These are phyloP conservation scores for Globisporangium parvum DNA, from an alignment of 352 stramenopile species.

Conservation along the genomic window DNA sequence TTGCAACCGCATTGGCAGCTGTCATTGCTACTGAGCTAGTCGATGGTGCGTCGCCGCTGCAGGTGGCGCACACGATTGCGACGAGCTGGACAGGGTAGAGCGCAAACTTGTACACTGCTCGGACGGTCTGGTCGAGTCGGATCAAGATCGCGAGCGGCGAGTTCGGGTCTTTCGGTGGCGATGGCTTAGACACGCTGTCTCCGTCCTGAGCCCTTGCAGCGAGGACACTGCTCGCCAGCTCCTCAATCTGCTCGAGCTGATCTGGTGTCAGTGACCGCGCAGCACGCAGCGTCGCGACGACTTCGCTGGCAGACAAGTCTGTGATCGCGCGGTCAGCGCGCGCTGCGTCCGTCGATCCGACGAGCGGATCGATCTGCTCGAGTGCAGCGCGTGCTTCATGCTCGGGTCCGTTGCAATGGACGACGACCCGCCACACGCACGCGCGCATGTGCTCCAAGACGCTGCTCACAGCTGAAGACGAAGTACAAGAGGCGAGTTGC, in stretches of 20 bases:
- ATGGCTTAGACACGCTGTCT: too few relatives aligned
- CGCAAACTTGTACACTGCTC: neutral
- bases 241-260: neutral
- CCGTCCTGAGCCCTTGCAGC: neutral
- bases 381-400: neutral
- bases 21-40: neutral
- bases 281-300: neutral
- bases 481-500: neutral
- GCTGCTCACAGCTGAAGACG: neutral
- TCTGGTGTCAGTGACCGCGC: neutral
- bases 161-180: neutral
- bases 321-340: neutral
- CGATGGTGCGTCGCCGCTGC: too few relatives aligned
- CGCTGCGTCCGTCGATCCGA: neutral
- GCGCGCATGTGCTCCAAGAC: neutral
- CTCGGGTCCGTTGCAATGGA: neutral
- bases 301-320: neutral
- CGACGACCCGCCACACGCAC: neutral
- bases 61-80: neutral
- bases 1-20: neutral
- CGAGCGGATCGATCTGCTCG: neutral
- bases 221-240: neutral
- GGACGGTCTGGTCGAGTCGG: neutral
- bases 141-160: neutral
- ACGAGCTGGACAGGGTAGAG: slow-evolving; percentile 3